Evolutionary conservation across 257 asterid species (phyloP).

Genomic region (Ligustrum vulgare): DNA sequence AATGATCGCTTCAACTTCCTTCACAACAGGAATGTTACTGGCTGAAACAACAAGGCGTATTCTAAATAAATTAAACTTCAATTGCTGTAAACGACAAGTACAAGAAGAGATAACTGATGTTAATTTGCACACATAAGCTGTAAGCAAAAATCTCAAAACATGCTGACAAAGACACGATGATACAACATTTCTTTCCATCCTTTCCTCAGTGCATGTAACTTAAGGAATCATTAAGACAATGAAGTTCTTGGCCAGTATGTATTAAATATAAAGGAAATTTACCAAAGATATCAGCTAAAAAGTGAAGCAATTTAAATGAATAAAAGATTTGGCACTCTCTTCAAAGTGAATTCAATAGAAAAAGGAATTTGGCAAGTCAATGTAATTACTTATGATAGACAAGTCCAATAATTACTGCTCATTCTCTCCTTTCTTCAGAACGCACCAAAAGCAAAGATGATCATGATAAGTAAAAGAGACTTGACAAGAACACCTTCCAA

Average conservation of each 20-base stretch:
- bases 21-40: constrained; percentile 77
- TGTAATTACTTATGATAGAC: background rate
- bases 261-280: background rate
- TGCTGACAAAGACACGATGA: background rate
- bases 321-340: background rate
- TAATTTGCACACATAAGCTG: background rate
- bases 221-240: background rate
- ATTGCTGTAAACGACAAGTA: constrained; percentile 1
- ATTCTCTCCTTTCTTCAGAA: background rate
- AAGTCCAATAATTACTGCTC: background rate
- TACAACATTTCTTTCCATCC: background rate
- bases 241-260: background rate
- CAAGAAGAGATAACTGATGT: constrained; percentile 12
- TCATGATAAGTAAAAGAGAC: background rate
- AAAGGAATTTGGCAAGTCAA: background rate
- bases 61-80: constrained; percentile 1
- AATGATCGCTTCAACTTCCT: constrained; percentile 69
- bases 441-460: background rate
- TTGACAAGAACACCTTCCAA: too few relatives aligned
- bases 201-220: background rate
- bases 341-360: background rate
- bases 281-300: background rate
- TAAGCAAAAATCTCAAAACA: background rate
- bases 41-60: constrained; percentile 42
- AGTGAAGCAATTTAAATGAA: too few relatives aligned